Conservation (phyloP, 2,329 filamentous ascomycete genomes). For the Aspergillus persii region DNA sequence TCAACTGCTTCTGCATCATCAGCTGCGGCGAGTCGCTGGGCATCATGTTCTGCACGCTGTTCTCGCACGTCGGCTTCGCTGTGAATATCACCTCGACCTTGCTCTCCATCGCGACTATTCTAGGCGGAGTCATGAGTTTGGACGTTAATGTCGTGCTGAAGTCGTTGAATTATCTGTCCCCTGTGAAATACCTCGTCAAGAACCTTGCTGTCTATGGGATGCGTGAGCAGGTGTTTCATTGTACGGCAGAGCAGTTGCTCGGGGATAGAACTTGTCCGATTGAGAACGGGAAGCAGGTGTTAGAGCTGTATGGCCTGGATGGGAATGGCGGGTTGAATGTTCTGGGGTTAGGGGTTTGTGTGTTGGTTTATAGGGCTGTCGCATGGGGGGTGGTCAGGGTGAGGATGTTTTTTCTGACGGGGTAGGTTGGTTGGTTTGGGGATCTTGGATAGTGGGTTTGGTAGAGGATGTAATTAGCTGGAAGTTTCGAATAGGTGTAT, state of each 20-base stretch:
- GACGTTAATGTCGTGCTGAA: slow-evolving; percentile 65
- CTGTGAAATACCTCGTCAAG: slow-evolving; percentile 66
- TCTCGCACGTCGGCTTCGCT: slow-evolving; percentile 71
- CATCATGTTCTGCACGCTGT: slow-evolving; percentile 77
- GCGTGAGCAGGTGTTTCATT: slow-evolving; percentile 61
- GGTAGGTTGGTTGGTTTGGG: not conserved
- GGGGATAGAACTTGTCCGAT: slow-evolving; percentile 63
- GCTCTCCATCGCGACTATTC: slow-evolving; percentile 67
- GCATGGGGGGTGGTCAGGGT: slow-evolving; percentile 37
- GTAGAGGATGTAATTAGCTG: too few species aligned
- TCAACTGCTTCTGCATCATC: slow-evolving; percentile 70
- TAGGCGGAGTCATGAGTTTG: slow-evolving; percentile 70
- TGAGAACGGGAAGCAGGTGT: slow-evolving; percentile 63
- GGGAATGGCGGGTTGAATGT: slow-evolving; percentile 61
- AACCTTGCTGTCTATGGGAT: slow-evolving; percentile 67
- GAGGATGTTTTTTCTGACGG: slow-evolving; percentile 15
- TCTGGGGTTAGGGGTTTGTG: slow-evolving; percentile 60
- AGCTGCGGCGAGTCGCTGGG: slow-evolving; percentile 73
- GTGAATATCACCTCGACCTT: slow-evolving; percentile 70
- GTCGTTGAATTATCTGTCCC: slow-evolving; percentile 68
- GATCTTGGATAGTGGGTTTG: too few species aligned
- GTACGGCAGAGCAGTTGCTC: slow-evolving; percentile 58
- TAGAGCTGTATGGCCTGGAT: slow-evolving; percentile 66
- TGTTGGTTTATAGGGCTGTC: slow-evolving; percentile 64
- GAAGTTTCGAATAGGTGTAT: too few species aligned